Evolutionary conservation across 352 stramenopile species (phyloP).

Genomic region (Globisporangium mamillatum): DNA sequence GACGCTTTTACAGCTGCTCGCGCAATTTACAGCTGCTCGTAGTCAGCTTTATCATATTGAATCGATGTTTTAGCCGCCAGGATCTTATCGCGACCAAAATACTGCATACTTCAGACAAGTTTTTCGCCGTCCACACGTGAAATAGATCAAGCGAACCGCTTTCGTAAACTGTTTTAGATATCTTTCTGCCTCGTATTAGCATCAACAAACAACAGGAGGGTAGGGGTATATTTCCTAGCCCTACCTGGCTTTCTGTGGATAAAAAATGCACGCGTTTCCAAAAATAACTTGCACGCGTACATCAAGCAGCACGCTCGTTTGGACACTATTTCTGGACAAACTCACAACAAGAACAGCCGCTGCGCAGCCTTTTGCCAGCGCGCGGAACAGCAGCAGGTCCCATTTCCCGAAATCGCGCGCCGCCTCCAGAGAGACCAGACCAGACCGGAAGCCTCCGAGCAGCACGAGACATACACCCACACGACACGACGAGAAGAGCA

Average conservation of each 20-base stretch:
- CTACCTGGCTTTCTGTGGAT: not conserved
- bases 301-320: no score
- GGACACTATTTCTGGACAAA: no score
- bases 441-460: no score
- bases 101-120: not conserved
- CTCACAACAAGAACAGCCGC: no score
- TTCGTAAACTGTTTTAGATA: not conserved
- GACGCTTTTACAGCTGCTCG: not conserved
- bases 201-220: not conserved
- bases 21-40: not conserved
- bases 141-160: not conserved
- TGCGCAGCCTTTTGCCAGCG: no score
- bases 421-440: not conserved
- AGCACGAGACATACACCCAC: not conserved
- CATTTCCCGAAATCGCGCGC: slow-evolving; percentile 4
- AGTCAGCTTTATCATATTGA: not conserved
- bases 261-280: not conserved
- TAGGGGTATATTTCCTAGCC: not conserved
- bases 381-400: not conserved
- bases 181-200: not conserved
- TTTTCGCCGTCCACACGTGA: no score
- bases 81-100: not conserved
- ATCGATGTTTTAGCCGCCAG: not conserved
- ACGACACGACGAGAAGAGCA: not conserved
- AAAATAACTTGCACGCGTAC: not conserved